phyloP scores from a whole-genome alignment of 257 asterid species.

The Ballota nigra region DNA sequence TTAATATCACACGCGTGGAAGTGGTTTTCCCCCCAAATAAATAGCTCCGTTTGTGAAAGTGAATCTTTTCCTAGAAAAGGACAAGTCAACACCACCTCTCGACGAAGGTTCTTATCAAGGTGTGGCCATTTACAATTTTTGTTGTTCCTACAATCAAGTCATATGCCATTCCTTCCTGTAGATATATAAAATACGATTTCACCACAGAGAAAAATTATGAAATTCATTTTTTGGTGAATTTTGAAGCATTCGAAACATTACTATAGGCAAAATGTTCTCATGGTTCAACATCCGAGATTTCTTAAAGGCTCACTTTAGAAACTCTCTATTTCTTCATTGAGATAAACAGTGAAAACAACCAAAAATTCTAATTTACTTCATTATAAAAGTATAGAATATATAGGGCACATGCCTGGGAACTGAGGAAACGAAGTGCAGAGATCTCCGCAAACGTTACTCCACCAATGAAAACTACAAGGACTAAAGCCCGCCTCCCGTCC shows the following conservation, averaged over 20 bases:
- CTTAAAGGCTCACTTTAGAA: background rate
- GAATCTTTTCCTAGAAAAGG: background rate
- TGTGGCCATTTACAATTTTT: constrained; percentile 64
- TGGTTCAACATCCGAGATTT: too few relatives aligned
- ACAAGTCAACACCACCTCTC: constrained; percentile 44
- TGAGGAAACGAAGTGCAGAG: constrained; percentile 93
- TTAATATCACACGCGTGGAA: background rate
- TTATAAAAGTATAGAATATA: background rate
- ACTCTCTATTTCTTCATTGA: background rate
- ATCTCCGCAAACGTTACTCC: constrained; percentile 98
- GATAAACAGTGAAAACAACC: background rate
- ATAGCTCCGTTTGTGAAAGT: too few relatives aligned
- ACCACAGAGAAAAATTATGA: background rate
- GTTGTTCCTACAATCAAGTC: constrained; percentile 89
- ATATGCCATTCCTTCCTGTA: constrained; percentile 92
- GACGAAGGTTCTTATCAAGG: constrained; percentile 62
- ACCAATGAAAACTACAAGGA: constrained; percentile 93
- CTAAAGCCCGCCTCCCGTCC: constrained; percentile 85
- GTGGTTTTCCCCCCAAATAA: background rate
- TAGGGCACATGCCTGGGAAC: constrained; percentile 62
- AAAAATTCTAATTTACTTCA: background rate
- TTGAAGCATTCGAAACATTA: background rate
- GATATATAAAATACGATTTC: background rate
- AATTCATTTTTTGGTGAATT: background rate
- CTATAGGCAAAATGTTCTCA: too few relatives aligned